Evolutionary conservation across 139 green algal genomes (phyloP).

Genomic region (Coccomyxa sp.): DNA sequence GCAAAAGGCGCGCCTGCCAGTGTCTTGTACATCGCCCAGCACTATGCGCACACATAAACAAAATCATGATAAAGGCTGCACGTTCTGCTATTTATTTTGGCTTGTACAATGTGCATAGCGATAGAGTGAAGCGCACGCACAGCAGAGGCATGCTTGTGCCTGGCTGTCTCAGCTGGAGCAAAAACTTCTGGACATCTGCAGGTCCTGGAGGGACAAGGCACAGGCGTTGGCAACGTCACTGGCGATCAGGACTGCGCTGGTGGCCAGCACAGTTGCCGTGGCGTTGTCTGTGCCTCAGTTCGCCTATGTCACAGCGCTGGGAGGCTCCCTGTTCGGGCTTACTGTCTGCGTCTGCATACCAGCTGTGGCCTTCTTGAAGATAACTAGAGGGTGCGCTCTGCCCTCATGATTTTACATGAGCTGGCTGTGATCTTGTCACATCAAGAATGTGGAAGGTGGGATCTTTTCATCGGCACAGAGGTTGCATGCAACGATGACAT

Average conservation of each 20-base stretch:
- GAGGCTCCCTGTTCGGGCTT: slow-evolving; percentile 47
- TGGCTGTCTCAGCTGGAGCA: not conserved
- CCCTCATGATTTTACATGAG: no score
- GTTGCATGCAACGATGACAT: no score
- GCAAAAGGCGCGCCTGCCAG: no score
- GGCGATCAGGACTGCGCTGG: slow-evolving; percentile 30
- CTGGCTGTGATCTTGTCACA: no score
- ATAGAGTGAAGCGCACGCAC: no score
- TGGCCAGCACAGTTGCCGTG: slow-evolving; percentile 27
- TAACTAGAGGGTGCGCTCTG: slow-evolving; percentile 10
- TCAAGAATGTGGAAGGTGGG: no score
- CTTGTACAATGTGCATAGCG: not conserved
- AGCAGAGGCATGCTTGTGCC: not conserved
- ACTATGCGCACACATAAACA: not conserved
- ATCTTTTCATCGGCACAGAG: no score
- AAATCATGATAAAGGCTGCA: not conserved
- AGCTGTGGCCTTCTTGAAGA: slow-evolving; percentile 37
- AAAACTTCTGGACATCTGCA: not conserved
- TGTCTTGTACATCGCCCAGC: not conserved
- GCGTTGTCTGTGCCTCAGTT: slow-evolving; percentile 46
- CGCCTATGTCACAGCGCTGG: slow-evolving; percentile 45
- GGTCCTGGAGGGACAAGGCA: not conserved
- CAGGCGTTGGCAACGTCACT: slow-evolving; percentile 2
- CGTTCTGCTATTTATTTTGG: not conserved
- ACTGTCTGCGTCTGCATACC: slow-evolving; percentile 43